Evolutionary conservation across 805 yeast genomes (phyloP).

Genomic region (Candida easanensis): DNA sequence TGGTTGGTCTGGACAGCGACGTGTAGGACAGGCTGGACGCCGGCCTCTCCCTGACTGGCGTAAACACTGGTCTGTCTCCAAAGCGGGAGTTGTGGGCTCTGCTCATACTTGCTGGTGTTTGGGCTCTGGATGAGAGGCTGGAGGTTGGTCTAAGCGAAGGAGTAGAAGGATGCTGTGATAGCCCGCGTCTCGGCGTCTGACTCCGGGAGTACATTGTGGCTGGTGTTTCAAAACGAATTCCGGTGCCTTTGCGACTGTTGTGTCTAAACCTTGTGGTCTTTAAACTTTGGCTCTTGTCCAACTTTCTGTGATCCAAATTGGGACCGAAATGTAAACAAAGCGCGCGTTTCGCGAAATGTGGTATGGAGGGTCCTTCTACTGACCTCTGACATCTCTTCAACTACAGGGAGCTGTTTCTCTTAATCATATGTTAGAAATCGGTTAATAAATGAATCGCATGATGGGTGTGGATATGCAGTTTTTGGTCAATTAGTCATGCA

Average conservation of each 20-base stretch:
- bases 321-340: not conserved
- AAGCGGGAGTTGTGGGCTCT: conserved; percentile 16
- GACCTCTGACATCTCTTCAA: no score
- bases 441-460: not conserved
- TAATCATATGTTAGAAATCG: not conserved
- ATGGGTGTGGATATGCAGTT: not conserved
- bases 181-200: conserved; percentile 24
- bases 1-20: conserved; percentile 22
- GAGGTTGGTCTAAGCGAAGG: conserved; percentile 25
- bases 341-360: not conserved
- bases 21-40: conserved; percentile 13
- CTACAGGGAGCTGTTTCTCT: no score
- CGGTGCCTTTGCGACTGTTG: not conserved
- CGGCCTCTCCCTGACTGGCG: conserved; percentile 25
- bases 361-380: no score
- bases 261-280: not conserved
- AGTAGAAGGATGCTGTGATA: conserved; percentile 15
- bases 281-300: not conserved
- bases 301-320: not conserved
- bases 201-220: conserved; percentile 20
- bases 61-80: conserved; percentile 21
- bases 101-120: conserved; percentile 21
- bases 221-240: no score
- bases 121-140: conserved; percentile 19
- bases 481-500: not conserved